phyloP scores from a whole-genome alignment of 495 filamentous ascomycete genomes.

The Neurospora terricola region DNA sequence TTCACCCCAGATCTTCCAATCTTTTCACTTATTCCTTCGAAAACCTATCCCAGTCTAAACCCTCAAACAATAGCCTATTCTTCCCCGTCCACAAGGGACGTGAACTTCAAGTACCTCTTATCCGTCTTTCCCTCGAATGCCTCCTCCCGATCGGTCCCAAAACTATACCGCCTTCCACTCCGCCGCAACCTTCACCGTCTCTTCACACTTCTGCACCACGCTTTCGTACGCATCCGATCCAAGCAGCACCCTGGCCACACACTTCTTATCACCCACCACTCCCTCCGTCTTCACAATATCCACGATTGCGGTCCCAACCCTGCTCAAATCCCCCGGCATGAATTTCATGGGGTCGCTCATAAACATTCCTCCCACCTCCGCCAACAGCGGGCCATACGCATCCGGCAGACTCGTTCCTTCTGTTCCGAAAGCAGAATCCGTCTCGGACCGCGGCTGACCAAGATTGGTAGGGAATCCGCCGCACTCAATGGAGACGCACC shows the following conservation, averaged over 20 bases:
- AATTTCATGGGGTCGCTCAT: constrained; percentile 9
- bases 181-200: constrained; percentile 9
- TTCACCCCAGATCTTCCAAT: background rate
- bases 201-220: constrained; percentile 9
- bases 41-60: background rate
- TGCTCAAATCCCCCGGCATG: constrained; percentile 24
- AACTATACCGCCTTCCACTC: constrained; percentile 13
- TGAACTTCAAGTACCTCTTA: background rate
- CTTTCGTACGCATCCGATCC: constrained; percentile 13
- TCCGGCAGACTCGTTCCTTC: background rate
- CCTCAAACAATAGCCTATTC: background rate
- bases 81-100: background rate
- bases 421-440: background rate
- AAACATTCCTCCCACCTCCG: constrained; percentile 11
- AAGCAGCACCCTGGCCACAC: constrained; percentile 12
- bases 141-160: constrained; percentile 14
- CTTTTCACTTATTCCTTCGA: too few relatives aligned
- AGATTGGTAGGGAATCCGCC: constrained; percentile 18
- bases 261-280: constrained; percentile 8
- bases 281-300: constrained; percentile 24
- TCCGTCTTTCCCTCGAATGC: background rate
- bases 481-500: constrained; percentile 15
- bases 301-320: constrained; percentile 22
- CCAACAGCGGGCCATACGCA: constrained; percentile 9
- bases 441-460: constrained; percentile 10